Conservation (phyloP, 768 basidiomycete species). For the Termitomyces sp. region DNA sequence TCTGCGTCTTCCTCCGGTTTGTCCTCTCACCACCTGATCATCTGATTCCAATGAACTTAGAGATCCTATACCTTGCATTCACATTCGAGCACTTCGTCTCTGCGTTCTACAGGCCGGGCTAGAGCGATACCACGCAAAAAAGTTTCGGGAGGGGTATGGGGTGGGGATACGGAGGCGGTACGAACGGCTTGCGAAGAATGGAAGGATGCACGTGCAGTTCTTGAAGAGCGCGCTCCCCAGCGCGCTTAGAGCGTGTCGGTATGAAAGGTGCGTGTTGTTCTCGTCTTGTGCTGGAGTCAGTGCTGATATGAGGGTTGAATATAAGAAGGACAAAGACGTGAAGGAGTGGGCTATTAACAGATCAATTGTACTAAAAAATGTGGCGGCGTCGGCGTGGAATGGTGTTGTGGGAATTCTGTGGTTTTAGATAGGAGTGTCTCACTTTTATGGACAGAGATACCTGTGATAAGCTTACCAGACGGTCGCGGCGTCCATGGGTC, state of each 20-base stretch:
- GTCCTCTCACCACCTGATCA: background rate
- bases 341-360: conserved; percentile 44
- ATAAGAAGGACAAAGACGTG: conserved; percentile 39
- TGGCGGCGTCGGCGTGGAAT: conserved; percentile 52
- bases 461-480: too few species aligned
- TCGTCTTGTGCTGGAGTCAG: background rate
- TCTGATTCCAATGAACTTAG: conserved; percentile 14
- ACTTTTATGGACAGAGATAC: too few species aligned
- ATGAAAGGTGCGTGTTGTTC: conserved; percentile 43
- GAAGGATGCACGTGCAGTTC: conserved; percentile 44
- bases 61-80: conserved; percentile 37
- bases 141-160: conserved; percentile 36
- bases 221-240: conserved; percentile 42
- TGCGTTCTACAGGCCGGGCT: conserved; percentile 38
- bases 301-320: background rate
- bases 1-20: background rate
- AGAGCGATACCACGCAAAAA: conserved; percentile 31
- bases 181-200: conserved; percentile 44
- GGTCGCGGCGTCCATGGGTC: too few species aligned
- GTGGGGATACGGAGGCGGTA: conserved; percentile 42
- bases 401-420: conserved; percentile 38
- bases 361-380: conserved; percentile 48
- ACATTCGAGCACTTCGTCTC: conserved; percentile 40
- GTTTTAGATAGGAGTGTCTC: background rate
- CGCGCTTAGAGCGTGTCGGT: conserved; percentile 49